Evolutionary conservation across 495 filamentous ascomycete genomes (phyloP).

Genomic region (Neurospora sp.): DNA sequence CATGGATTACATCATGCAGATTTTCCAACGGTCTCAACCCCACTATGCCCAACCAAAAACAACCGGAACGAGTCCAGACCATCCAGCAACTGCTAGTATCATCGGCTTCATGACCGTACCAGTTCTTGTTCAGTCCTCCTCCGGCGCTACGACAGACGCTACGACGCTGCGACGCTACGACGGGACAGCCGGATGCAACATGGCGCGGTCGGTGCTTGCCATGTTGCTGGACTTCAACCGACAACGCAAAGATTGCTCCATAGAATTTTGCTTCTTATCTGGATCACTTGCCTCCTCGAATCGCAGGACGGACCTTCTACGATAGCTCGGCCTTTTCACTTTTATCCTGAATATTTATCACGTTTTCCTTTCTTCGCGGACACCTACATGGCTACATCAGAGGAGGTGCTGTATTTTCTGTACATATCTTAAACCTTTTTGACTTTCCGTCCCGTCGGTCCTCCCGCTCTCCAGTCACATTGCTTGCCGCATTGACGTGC

Average conservation of each 20-base stretch:
- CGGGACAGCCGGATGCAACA: neutral
- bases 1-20: conserved; percentile 14
- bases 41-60: neutral
- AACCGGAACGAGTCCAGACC: conserved; percentile 1
- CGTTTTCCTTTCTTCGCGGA: neutral
- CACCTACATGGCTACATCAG: neutral
- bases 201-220: neutral
- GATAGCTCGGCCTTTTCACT: neutral
- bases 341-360: neutral
- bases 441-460: neutral
- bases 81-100: neutral
- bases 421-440: neutral
- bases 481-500: neutral
- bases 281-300: neutral
- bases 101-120: neutral
- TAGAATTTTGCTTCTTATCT: neutral
- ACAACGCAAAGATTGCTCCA: neutral
- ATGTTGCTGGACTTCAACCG: neutral
- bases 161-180: neutral
- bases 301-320: neutral
- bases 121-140: neutral
- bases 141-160: neutral
- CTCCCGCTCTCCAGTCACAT: neutral
- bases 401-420: neutral
- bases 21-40: conserved; percentile 4